phyloP scores from a whole-genome alignment of 2,329 filamentous ascomycete genomes.

The Aphanoascus verrucosus region DNA sequence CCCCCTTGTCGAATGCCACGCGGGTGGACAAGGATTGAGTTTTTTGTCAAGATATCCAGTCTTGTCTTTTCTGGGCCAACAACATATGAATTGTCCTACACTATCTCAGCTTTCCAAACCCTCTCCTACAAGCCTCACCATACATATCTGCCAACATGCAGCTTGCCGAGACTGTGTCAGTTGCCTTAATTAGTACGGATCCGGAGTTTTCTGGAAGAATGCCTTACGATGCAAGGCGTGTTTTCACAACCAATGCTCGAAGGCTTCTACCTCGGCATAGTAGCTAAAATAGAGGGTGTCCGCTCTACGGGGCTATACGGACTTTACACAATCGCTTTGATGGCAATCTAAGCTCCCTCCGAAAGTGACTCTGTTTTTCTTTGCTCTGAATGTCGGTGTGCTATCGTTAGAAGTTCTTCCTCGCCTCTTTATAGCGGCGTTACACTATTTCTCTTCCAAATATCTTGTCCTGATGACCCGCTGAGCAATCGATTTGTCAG shows the following conservation, averaged over 20 bases:
- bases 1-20: constrained; percentile 1
- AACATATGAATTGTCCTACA: neutral
- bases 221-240: neutral
- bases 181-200: neutral
- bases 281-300: neutral
- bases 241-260: neutral
- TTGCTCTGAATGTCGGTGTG: neutral
- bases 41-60: neutral
- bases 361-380: neutral
- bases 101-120: neutral
- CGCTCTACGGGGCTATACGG: too few relatives aligned
- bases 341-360: neutral
- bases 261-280: neutral
- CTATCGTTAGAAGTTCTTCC: neutral
- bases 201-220: constrained; percentile 7
- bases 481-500: constrained; percentile 1
- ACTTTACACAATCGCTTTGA: too few relatives aligned
- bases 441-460: constrained; percentile 1
- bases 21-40: neutral
- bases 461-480: constrained; percentile 2
- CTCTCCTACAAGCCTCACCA: constrained; percentile 1
- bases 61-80: neutral
- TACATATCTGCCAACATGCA: constrained; percentile 1
- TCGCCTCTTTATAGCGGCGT: neutral
- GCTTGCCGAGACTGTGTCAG: constrained; percentile 1